A percentile compares a stretch with the other conserved stretches of the same genome.
These are phyloP conservation scores for Ambrosia trifida DNA, from an alignment of 129 eudicot species.

Conservation along the genomic window DNA sequence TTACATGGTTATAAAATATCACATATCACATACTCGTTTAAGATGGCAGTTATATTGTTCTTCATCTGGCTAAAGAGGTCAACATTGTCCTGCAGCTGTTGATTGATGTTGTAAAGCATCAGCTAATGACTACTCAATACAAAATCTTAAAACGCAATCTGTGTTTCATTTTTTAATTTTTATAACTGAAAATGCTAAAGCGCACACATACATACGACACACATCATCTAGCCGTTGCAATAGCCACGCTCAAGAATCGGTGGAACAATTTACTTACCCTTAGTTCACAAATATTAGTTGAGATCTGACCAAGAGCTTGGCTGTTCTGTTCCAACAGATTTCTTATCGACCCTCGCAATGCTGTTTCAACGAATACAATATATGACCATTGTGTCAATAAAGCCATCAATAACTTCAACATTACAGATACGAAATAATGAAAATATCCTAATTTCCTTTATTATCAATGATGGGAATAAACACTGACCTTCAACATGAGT, in stretches of 20 bases:
- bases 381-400: conserved; percentile 12
- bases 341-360: conserved; percentile 54
- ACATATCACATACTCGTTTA: conserved; percentile 54
- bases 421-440: no score
- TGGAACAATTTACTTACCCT: conserved; percentile 45
- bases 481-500: conserved; percentile 52
- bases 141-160: conserved; percentile 6
- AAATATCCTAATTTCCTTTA: no score
- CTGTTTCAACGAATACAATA: conserved; percentile 40
- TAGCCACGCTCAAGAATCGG: neutral
- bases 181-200: neutral
- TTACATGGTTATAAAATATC: conserved; percentile 9
- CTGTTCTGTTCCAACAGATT: conserved; percentile 69
- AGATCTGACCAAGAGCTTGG: conserved; percentile 66
- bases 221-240: neutral
- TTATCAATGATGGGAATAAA: neutral
- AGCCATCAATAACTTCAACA: conserved; percentile 11
- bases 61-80: conserved; percentile 67
- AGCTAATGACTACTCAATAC: conserved; percentile 10
- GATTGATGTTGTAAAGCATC: conserved; percentile 25
- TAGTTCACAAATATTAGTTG: conserved; percentile 58
- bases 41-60: conserved; percentile 65
- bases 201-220: neutral
- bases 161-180: neutral
- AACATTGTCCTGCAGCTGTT: conserved; percentile 81